Base-by-base conservation (phyloP, 2,329 filamentous ascomycete species). In the Geosmithia putterillii region DNA sequence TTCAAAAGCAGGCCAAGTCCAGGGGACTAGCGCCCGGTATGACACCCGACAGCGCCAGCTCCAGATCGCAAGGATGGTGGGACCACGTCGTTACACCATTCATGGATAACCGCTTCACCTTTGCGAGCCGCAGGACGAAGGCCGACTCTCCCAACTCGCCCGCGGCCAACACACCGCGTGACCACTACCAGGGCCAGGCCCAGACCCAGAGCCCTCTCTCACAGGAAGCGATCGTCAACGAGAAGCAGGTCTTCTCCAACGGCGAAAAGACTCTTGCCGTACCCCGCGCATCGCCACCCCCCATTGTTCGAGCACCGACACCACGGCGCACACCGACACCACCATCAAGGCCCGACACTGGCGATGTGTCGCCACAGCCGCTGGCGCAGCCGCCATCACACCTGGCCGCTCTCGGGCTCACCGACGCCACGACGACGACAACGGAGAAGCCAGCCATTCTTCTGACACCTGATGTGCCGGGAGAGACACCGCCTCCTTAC, bases 51-150 rank as follows among this genome's bases (percentile, higher is more conserved):
- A 75, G 73, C 36, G 75, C 73, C 22, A 71, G 67, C 37, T 71
- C 74, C 10, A 71, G 70, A 44, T 81, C 80, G 21, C 70, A 71
- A 46, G 83, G 83, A 18, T 88, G 83, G 83, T 88, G 83, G 83
- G 84, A 86, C 52, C 71, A 84, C 50, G 76, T 88, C 44, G 80
- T 74, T 7, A 84, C 83, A 1, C 83, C 83, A 0, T 87, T 87
- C 52, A 52, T 61, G 15, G 67, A 72, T 53, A 70, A 51, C 52
- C 60, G 51, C 41, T 52, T 63, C 14, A 69, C 67, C 34, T 67
- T 71, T 19, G 62, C 65, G 40, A 63, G 61, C 40, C 60, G 61
- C 40, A 60, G 53, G 51, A 45, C 57, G 41, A 58, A 54, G 43
- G 43, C 48, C 21, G 56, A 59, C 18, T 60, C 59, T 9, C 56